A percentile compares a stretch with the other conserved stretches of the same genome.
phyloP scores from a whole-genome alignment of 176 grass and related monocot species.

The Chrysopogon serrulatus region DNA sequence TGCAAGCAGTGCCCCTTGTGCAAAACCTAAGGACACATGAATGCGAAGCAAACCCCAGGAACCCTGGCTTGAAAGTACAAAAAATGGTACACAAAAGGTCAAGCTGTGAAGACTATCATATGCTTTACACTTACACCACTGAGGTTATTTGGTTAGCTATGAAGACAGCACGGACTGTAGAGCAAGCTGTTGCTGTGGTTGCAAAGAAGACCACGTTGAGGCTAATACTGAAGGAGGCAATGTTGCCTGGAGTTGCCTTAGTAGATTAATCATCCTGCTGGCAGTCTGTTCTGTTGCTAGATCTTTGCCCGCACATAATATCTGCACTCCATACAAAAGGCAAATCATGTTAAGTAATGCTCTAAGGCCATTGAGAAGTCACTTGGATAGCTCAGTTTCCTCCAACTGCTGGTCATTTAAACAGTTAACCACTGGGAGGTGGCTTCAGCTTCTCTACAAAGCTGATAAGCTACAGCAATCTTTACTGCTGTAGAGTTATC shows the following conservation, averaged over 20 bases:
- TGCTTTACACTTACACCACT: slow-evolving; percentile 1
- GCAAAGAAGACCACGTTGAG: slow-evolving; percentile 72
- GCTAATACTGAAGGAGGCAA: slow-evolving; percentile 75
- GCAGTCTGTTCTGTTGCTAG: slow-evolving; percentile 68
- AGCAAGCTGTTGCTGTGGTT: slow-evolving; percentile 69
- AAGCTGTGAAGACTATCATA: slow-evolving; percentile 17
- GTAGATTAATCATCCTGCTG: slow-evolving; percentile 56
- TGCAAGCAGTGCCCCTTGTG: slow-evolving; percentile 29
- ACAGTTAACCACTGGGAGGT: not conserved
- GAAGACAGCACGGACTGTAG: slow-evolving; percentile 60
- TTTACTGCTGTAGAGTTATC: not conserved
- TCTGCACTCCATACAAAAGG: slow-evolving; percentile 32
- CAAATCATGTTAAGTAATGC: not conserved
- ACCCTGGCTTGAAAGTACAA: slow-evolving; percentile 6
- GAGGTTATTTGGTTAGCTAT: slow-evolving; percentile 24
- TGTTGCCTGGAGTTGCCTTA: slow-evolving; percentile 65
- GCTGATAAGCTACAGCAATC: not conserved
- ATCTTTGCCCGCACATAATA: slow-evolving; percentile 71
- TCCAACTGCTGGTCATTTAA: not conserved
- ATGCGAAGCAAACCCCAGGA: slow-evolving; percentile 23
- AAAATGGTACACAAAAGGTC: slow-evolving; percentile 14
- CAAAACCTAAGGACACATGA: slow-evolving; percentile 45
- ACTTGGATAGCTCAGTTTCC: not conserved
- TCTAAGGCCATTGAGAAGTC: not conserved
- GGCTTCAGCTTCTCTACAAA: not conserved